These are phyloP conservation scores for Geotrichum histeridarum DNA, from an alignment of 1,139 yeast genomes.

Conservation along the genomic window DNA sequence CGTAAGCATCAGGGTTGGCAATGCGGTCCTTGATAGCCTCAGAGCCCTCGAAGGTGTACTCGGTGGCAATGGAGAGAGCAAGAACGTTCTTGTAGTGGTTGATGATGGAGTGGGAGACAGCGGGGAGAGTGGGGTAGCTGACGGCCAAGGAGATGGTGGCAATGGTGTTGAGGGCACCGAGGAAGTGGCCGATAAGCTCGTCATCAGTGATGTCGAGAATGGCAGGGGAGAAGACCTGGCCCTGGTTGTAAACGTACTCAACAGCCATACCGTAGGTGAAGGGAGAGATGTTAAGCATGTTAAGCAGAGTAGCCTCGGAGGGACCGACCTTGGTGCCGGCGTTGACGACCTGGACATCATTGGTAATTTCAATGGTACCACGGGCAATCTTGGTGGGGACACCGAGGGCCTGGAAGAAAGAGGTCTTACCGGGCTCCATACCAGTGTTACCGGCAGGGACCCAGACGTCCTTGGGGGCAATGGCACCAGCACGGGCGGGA, in stretches of 20 bases:
- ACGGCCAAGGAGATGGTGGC: slow-evolving; percentile 95
- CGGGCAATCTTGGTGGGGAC: slow-evolving; percentile 99
- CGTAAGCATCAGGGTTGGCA: slow-evolving; percentile 99
- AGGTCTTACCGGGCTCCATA: slow-evolving; percentile 99
- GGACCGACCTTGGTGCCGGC: slow-evolving; percentile 91
- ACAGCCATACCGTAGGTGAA: slow-evolving; percentile 98
- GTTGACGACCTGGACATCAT: slow-evolving; percentile 92
- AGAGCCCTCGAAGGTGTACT: slow-evolving; percentile 98
- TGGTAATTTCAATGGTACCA: slow-evolving; percentile 99
- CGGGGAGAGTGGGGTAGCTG: slow-evolving; percentile 99
- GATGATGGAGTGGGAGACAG: slow-evolving; percentile 97
- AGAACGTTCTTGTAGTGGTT: slow-evolving; percentile 99
- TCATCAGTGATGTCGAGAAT: slow-evolving; percentile 98
- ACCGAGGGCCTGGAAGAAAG: slow-evolving; percentile 99
- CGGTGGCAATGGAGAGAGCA: slow-evolving; percentile 96
- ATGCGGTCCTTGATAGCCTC: slow-evolving; percentile 98
- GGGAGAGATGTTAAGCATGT: slow-evolving; percentile 99
- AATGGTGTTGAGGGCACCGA: slow-evolving; percentile 86
- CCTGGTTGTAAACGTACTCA: slow-evolving; percentile 96
- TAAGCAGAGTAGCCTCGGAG: slow-evolving; percentile 97
- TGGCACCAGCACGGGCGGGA: slow-evolving; percentile 99
- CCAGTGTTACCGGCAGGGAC: slow-evolving; percentile 99
- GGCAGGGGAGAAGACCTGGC: slow-evolving; percentile 94
- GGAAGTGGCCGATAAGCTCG: slow-evolving; percentile 88
- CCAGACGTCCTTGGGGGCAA: slow-evolving; percentile 96